These are phyloP conservation scores for Yamadazyma spencermartinsiae DNA, from an alignment of 1,139 yeast genomes.

Conservation along the genomic window DNA sequence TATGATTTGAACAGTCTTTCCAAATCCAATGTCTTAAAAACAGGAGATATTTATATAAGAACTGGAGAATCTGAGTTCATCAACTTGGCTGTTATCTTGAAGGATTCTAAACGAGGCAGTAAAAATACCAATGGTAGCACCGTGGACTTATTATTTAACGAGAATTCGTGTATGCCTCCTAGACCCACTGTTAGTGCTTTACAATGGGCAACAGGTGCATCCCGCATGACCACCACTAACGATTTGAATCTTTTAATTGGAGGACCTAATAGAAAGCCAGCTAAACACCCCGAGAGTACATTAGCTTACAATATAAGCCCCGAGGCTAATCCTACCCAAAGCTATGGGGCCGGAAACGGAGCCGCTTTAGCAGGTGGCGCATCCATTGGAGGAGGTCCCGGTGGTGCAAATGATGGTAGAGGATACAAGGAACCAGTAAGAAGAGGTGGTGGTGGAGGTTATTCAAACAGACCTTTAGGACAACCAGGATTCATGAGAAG, in stretches of 20 bases:
- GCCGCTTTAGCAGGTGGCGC: slow-evolving; percentile 10
- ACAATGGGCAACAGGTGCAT: slow-evolving; percentile 81
- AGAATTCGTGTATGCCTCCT: slow-evolving; percentile 63
- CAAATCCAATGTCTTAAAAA: slow-evolving; percentile 47
- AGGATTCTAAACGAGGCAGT: slow-evolving; percentile 36
- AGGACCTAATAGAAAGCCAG: slow-evolving; percentile 57
- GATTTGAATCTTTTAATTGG: slow-evolving; percentile 62
- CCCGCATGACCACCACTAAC: slow-evolving; percentile 54
- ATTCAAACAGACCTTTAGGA: slow-evolving; percentile 19
- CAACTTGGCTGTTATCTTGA: slow-evolving; percentile 35
- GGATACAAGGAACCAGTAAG: slow-evolving; percentile 53
- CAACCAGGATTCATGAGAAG: slow-evolving; percentile 45
- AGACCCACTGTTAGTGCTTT: slow-evolving; percentile 80
- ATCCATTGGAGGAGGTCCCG: slow-evolving; percentile 8
- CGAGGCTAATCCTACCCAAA: slow-evolving; percentile 43
- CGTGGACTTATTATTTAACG: slow-evolving; percentile 60
- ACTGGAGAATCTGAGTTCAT: slow-evolving; percentile 56
- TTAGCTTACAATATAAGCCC: slow-evolving; percentile 57
- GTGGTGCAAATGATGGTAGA: slow-evolving; percentile 26
- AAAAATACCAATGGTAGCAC: slow-evolving; percentile 16
- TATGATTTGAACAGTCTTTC: slow-evolving; percentile 27
- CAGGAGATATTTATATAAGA: slow-evolving; percentile 75
- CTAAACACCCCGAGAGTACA: slow-evolving; percentile 55
- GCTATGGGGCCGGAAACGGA: slow-evolving; percentile 20
- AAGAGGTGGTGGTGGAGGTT: slow-evolving; percentile 15